Conservation (phyloP, 768 basidiomycete genomes). For the Macrolepiota albuminosa region DNA sequence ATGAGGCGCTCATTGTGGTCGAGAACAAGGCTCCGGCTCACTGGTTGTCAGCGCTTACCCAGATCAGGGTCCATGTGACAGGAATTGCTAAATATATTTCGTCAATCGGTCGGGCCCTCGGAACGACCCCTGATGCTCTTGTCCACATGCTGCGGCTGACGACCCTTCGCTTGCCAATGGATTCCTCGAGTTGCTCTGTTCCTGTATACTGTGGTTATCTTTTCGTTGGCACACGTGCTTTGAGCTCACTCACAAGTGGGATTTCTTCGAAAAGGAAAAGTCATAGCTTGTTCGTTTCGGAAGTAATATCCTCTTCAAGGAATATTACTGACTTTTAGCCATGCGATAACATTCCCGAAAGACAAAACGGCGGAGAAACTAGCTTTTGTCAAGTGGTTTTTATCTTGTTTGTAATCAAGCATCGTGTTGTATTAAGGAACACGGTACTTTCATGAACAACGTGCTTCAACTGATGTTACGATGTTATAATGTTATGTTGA, state of each 20-base stretch:
- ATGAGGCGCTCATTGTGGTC: conserved; percentile 39
- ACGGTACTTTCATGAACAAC: not conserved
- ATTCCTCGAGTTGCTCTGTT: not conserved
- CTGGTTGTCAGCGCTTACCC: not conserved
- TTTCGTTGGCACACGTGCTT: not conserved
- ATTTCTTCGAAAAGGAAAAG: not conserved
- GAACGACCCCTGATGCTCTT: not conserved
- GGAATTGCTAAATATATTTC: not conserved
- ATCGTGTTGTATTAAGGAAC: not conserved
- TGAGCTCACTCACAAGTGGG: not conserved
- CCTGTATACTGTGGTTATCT: not conserved
- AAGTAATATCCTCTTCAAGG: not conserved
- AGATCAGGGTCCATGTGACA: conserved; percentile 1
- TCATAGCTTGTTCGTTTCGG: not conserved
- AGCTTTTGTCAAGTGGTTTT: not conserved
- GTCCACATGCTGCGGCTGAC: too few species aligned
- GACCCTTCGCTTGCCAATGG: not conserved
- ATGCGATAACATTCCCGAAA: not conserved
- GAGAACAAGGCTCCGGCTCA: not conserved
- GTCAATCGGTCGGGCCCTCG: not conserved
- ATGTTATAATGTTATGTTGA: too few species aligned
- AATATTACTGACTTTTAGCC: not conserved
- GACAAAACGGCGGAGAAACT: not conserved
- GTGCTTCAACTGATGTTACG: not conserved
- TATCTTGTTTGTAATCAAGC: not conserved